Evolutionary conservation across 2,329 filamentous ascomycete species (phyloP).

Genomic region (Dendrostoma leiphaemia): DNA sequence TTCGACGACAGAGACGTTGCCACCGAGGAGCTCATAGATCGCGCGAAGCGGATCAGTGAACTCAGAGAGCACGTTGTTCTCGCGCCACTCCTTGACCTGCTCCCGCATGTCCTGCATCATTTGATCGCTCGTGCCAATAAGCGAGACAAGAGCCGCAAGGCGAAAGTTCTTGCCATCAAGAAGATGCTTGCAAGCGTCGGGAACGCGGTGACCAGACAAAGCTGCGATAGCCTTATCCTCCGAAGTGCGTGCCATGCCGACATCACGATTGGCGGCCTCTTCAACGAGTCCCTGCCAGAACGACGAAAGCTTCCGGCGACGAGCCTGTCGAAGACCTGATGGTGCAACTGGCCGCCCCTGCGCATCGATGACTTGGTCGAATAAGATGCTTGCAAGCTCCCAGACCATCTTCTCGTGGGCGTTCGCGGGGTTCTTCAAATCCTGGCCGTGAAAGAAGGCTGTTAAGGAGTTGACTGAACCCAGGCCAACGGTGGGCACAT

Average conservation of each 20-base stretch:
- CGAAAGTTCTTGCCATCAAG: slow-evolving; percentile 75
- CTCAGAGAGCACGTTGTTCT: slow-evolving; percentile 80
- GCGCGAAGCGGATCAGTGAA: slow-evolving; percentile 81
- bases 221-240: slow-evolving; percentile 85
- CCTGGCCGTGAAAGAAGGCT: slow-evolving; percentile 42
- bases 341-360: slow-evolving; percentile 29
- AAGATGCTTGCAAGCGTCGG: slow-evolving; percentile 79
- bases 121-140: slow-evolving; percentile 71
- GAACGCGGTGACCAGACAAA: slow-evolving; percentile 74
- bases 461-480: slow-evolving; percentile 45
- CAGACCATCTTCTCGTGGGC: slow-evolving; percentile 74
- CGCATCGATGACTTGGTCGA: slow-evolving; percentile 57
- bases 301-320: slow-evolving; percentile 64
- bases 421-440: slow-evolving; percentile 27
- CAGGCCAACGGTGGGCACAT: slow-evolving; percentile 59
- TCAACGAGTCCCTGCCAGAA: slow-evolving; percentile 68
- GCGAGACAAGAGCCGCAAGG: slow-evolving; percentile 78
- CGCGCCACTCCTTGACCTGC: slow-evolving; percentile 82
- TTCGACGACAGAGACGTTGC: slow-evolving; percentile 80
- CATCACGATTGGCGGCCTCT: slow-evolving; percentile 50
- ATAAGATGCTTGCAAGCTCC: slow-evolving; percentile 83
- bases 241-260: slow-evolving; percentile 57
- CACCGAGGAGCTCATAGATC: slow-evolving; percentile 84
- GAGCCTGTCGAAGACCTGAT: slow-evolving; percentile 29
- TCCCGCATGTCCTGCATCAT: slow-evolving; percentile 72